phyloP scores from a whole-genome alignment of 371 early-diverging fungal genomes.

The Smittium culicis region DNA sequence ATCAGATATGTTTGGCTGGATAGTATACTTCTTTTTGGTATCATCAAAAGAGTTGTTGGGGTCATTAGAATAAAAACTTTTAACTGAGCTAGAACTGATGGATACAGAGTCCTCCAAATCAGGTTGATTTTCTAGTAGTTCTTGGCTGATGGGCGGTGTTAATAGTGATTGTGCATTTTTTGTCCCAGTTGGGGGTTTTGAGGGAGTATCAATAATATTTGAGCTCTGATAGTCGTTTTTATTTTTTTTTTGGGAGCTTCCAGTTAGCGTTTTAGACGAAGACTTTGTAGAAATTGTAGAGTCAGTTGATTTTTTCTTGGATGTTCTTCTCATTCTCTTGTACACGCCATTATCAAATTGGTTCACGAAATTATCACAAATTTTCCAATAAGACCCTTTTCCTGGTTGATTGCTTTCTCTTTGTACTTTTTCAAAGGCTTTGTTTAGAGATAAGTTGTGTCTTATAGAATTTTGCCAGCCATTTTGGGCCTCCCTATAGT shows the following conservation, averaged over 20 bases:
- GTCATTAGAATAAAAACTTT: neutral
- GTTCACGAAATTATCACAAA: slow-evolving; percentile 34
- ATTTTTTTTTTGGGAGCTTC: neutral
- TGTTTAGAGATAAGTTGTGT: slow-evolving; percentile 91
- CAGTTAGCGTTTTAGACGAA: neutral
- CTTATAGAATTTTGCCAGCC: slow-evolving; percentile 95
- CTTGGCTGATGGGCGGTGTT: too few species aligned
- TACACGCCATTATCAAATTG: slow-evolving; percentile 48
- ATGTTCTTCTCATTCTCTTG: slow-evolving; percentile 39
- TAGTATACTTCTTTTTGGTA: neutral
- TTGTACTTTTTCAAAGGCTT: slow-evolving; percentile 81
- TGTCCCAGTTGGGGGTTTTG: neutral
- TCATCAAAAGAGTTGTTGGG: neutral
- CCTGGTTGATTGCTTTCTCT: slow-evolving; percentile 75
- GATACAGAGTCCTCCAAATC: neutral
- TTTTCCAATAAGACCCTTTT: slow-evolving; percentile 89
- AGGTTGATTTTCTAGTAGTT: too few species aligned
- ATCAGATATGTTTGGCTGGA: too few species aligned
- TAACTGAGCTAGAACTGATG: neutral
- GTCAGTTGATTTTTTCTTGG: slow-evolving; percentile 13
- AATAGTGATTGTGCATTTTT: too few species aligned
- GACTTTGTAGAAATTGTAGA: neutral
- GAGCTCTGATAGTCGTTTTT: neutral
- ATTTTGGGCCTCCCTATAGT: slow-evolving; percentile 63
- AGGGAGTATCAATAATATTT: neutral